These are phyloP conservation scores for Raffaelea ambrosiae DNA, from an alignment of 2,329 filamentous ascomycete genomes.

Conservation along the genomic window DNA sequence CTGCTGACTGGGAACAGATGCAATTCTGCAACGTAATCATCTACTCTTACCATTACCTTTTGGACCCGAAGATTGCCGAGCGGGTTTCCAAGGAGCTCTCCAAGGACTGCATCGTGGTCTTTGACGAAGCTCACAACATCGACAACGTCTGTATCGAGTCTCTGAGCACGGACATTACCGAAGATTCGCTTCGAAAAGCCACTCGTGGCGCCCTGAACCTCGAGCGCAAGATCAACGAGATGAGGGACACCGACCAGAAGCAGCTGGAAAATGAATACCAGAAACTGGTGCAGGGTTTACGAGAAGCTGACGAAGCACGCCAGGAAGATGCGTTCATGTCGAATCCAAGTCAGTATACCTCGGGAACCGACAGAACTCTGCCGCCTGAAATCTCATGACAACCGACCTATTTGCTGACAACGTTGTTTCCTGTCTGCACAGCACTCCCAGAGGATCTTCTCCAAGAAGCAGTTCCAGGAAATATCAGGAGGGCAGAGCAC, in stretches of 20 bases:
- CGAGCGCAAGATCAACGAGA: constrained; percentile 82
- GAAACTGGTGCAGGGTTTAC: constrained; percentile 85
- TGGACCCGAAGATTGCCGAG: constrained; percentile 97
- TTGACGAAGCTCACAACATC: constrained; percentile 98
- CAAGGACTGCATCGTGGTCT: constrained; percentile 97
- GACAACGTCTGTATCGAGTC: constrained; percentile 99
- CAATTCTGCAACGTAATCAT: constrained; percentile 99
- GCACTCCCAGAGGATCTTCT: constrained; percentile 87
- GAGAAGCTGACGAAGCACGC: constrained; percentile 79
- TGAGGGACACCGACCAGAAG: constrained; percentile 91
- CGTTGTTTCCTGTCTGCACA: constrained; percentile 11
- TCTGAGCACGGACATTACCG: constrained; percentile 90
- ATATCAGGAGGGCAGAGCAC: constrained; percentile 91
- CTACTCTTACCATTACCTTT: constrained; percentile 96
- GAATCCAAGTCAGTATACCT: constrained; percentile 59
- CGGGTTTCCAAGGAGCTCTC: constrained; percentile 72
- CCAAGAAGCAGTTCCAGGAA: constrained; percentile 92
- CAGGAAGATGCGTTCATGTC: constrained; percentile 96
- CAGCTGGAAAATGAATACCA: constrained; percentile 93
- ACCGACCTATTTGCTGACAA: neutral
- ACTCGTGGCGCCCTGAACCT: constrained; percentile 85
- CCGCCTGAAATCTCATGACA: no score
- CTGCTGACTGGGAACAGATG: constrained; percentile 51
- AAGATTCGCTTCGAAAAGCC: constrained; percentile 87
- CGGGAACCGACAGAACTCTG: no score